Base-by-base conservation (phyloP, 331 rosid species). In the Erythrophleum ivorense region DNA sequence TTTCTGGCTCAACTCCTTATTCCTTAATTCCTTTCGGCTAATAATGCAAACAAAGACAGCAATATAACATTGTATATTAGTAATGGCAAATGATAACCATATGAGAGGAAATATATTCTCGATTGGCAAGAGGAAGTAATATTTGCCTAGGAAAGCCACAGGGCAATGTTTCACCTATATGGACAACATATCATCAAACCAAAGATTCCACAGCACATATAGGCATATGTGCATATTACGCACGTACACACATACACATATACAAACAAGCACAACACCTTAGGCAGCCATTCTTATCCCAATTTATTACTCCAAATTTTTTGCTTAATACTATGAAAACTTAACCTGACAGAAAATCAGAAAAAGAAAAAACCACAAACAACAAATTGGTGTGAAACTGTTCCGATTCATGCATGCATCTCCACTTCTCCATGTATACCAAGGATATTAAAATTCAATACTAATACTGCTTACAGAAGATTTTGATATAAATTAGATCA, bases 11-110 rank as follows among this genome's bases (percentile, higher is more conserved):
- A 62, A 60, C 41, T 84, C 71, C 45, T 82, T 81, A 76, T 64
- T 33, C 83, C 84, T 81, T 18, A 87, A 66, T 79, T 79, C 82
- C 76, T 87, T 94, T 60, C 95, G 84, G 76, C 88, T 86, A 79
- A 88, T 84, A 78, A 78, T 71, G 57, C 58, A 76, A 82, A 80
- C 34, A 36, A 78, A 14, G 71, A 67, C 65, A 74, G 53, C 40
- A 63, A 50, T 1, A 40, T 9, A 49, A 58, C 8, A 70, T 14
- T 34, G 81, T 9, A 52, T 21, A 69, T 64, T 31, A 16, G 67
- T 38, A 65, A 53, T 45, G 46, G 48, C 21, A 3, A 52, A 31
- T 55, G 16, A 18, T 49, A 18, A 53, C 21, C 4, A 65, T 6
- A 38, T 14, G 36, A 69, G 50, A 31, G 40, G 70, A 36, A 74